A percentile compares a stretch with the other conserved stretches of the same genome.
phyloP scores from a whole-genome alignment of 345 rosid species.

The Dipteronia sinensis region DNA sequence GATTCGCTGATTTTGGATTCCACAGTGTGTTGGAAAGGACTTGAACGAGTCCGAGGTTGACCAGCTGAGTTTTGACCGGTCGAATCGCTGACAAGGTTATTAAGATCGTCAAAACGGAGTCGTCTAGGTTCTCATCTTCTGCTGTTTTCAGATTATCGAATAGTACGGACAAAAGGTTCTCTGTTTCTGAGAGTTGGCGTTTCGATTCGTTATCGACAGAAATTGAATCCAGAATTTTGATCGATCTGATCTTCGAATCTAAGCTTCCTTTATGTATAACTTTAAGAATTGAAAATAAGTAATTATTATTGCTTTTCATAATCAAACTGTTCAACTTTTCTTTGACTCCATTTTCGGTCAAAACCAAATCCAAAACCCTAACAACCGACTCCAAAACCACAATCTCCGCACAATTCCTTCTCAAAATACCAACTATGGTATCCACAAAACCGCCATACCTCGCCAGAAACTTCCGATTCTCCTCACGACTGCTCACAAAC shows the following conservation, averaged over 20 bases:
- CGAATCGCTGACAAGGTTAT: conserved; percentile 30
- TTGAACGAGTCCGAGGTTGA: conserved; percentile 35
- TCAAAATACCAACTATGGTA: conserved; percentile 32
- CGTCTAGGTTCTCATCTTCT: conserved; percentile 28
- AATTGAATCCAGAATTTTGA: conserved; percentile 41
- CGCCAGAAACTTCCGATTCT: conserved; percentile 38
- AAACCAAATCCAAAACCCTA: conserved; percentile 32
- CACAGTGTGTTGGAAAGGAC: conserved; percentile 28
- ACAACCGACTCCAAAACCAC: conserved; percentile 33
- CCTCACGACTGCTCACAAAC: conserved; percentile 32
- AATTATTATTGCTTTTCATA: conserved; percentile 17
- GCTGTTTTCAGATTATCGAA: conserved; percentile 24
- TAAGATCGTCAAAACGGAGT: conserved; percentile 39
- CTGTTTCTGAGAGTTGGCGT: conserved; percentile 31
- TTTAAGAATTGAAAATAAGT: conserved; percentile 29
- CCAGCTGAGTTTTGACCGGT: conserved; percentile 37
- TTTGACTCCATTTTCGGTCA: conserved; percentile 24
- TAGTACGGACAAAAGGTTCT: conserved; percentile 30
- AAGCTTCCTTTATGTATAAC: conserved; percentile 31
- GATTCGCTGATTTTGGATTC: conserved; percentile 14
- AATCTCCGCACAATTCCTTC: conserved; percentile 8
- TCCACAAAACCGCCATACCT: conserved; percentile 34
- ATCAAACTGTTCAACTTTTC: too few species aligned
- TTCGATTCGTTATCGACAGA: conserved; percentile 38
- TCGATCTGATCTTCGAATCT: conserved; percentile 32